Conservation (phyloP, 2,329 filamentous ascomycete genomes). For the Trichoderma harzianum region DNA sequence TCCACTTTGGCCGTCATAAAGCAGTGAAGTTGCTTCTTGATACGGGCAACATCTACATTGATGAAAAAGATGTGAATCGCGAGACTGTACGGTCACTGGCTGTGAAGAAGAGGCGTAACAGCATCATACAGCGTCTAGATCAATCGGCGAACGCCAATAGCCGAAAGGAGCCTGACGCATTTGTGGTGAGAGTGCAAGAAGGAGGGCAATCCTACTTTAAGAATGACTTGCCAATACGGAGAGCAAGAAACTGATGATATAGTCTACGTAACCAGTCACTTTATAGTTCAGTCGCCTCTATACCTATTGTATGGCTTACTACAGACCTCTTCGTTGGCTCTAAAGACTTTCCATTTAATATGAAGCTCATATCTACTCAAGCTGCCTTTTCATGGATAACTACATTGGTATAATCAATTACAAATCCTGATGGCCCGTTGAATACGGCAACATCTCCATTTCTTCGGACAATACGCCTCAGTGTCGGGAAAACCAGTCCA, state of each 20-base stretch:
- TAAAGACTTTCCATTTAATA: neutral
- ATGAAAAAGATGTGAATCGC: neutral
- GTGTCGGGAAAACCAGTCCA: neutral
- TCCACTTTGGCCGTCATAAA: neutral
- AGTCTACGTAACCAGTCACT: neutral
- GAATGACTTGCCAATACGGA: neutral
- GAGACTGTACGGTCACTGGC: neutral
- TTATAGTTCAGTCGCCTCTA: neutral
- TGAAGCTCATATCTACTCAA: neutral
- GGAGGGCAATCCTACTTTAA: no score
- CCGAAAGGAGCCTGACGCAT: neutral
- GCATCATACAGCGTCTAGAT: neutral
- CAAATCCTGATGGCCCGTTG: neutral
- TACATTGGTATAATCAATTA: neutral
- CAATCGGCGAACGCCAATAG: neutral
- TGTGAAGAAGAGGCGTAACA: neutral
- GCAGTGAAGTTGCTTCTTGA: neutral
- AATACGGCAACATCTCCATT: neutral
- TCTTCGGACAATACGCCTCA: neutral
- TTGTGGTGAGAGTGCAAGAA: neutral
- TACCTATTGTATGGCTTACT: neutral
- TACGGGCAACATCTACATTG: neutral
- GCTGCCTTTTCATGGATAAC: neutral
- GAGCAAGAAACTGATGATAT: neutral
- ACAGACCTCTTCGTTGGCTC: neutral